Conservation (phyloP, 768 basidiomycete species). For the Podaxis sp. region DNA sequence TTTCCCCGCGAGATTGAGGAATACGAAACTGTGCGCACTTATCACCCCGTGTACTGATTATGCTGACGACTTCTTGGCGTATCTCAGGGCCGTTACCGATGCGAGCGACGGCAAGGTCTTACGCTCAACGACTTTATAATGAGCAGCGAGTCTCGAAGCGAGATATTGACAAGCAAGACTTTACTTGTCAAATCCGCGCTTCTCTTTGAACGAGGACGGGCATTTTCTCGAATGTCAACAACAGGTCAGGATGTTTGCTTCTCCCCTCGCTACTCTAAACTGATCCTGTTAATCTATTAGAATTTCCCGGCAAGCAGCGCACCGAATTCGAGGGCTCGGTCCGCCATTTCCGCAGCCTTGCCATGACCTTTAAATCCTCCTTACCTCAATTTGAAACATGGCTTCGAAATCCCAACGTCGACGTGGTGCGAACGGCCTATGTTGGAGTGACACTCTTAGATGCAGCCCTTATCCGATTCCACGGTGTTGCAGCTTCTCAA, state of each 20-base stretch:
- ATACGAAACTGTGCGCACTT: constrained; percentile 29
- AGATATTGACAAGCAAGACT: not conserved
- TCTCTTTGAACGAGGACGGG: constrained; percentile 8
- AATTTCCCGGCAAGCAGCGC: not conserved
- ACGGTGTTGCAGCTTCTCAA: not conserved
- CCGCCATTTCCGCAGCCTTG: not conserved
- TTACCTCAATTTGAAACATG: constrained; percentile 11
- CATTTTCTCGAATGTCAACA: not conserved
- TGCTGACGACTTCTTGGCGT: not conserved
- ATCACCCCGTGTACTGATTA: not conserved
- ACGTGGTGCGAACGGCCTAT: constrained; percentile 10
- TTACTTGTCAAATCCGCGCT: constrained; percentile 10
- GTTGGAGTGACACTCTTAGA: constrained; percentile 6
- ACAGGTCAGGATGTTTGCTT: not conserved
- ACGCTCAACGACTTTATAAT: constrained; percentile 4
- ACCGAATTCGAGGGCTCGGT: not conserved
- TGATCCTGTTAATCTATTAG: not conserved
- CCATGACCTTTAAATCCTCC: constrained; percentile 5
- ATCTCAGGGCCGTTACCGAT: constrained; percentile 7
- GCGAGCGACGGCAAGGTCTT: not conserved
- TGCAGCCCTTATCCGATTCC: constrained; percentile 8
- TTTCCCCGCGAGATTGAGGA: constrained; percentile 39
- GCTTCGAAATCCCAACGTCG: constrained; percentile 4
- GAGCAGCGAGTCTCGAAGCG: not conserved
- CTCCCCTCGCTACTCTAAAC: not conserved